Evolutionary conservation across 768 basidiomycete species (phyloP).

Genomic region (Podaxis sp.): DNA sequence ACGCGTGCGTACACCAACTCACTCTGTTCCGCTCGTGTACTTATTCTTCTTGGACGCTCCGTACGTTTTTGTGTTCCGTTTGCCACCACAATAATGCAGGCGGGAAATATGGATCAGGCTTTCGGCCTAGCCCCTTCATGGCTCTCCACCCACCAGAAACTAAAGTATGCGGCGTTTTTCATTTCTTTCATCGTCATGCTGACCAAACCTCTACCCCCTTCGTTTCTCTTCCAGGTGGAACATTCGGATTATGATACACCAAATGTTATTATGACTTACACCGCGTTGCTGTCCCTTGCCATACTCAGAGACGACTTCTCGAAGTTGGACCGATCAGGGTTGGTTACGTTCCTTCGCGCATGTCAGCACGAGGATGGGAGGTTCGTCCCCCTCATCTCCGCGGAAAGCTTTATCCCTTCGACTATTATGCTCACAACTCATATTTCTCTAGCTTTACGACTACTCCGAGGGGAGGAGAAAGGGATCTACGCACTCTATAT

Average conservation of each 20-base stretch:
- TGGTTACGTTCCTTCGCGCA: slow-evolving; percentile 63
- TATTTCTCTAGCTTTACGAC: slow-evolving; percentile 61
- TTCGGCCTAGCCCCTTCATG: slow-evolving; percentile 77
- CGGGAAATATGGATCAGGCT: slow-evolving; percentile 64
- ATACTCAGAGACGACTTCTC: slow-evolving; percentile 87
- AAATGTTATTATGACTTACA: slow-evolving; percentile 93
- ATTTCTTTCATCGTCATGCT: not conserved
- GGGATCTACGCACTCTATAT: slow-evolving; percentile 82
- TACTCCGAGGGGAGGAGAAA: slow-evolving; percentile 65
- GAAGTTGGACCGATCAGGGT: slow-evolving; percentile 63
- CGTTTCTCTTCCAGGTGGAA: slow-evolving; percentile 18
- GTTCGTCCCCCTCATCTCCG: slow-evolving; percentile 38
- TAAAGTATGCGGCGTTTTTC: slow-evolving; percentile 17
- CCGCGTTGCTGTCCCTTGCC: slow-evolving; percentile 78
- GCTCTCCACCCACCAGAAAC: slow-evolving; percentile 27
- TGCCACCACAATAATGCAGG: slow-evolving; percentile 30
- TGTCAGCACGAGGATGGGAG: slow-evolving; percentile 86
- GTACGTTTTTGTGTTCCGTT: not conserved
- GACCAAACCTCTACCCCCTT: not conserved
- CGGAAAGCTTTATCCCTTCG: not conserved
- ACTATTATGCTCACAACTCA: slow-evolving; percentile 24
- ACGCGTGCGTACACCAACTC: slow-evolving; percentile 35
- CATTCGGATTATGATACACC: slow-evolving; percentile 63
- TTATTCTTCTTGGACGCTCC: not conserved
- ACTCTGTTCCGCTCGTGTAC: not conserved